phyloP scores from a whole-genome alignment of 306 rosid species.

The Castanea sativa region DNA sequence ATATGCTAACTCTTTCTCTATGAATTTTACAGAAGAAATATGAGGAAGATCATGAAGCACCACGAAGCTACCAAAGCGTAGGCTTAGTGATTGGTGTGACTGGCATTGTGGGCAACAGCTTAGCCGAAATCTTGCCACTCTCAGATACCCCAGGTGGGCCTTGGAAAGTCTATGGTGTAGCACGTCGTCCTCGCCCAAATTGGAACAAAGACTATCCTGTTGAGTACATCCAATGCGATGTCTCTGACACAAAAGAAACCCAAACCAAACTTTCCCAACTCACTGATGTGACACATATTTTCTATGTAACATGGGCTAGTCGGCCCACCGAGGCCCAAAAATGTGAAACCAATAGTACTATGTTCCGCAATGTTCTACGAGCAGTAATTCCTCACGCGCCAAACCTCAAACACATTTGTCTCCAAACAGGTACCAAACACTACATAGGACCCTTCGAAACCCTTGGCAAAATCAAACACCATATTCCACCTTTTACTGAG shows the following conservation, averaged over 20 bases:
- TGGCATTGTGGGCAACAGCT: conserved; percentile 74
- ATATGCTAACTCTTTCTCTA: no score
- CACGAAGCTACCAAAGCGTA: conserved; percentile 40
- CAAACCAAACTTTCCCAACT: conserved; percentile 53
- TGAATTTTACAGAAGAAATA: conserved; percentile 43
- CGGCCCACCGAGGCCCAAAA: conserved; percentile 51
- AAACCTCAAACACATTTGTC: conserved; percentile 62
- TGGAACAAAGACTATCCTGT: conserved; percentile 70
- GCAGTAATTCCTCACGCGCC: conserved; percentile 59
- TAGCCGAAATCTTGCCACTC: conserved; percentile 74
- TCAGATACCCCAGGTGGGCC: conserved; percentile 76
- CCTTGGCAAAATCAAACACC: conserved; percentile 5
- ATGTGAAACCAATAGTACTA: conserved; percentile 51
- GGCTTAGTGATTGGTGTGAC: conserved; percentile 63
- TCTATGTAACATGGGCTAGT: conserved; percentile 58
- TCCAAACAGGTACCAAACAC: conserved; percentile 69
- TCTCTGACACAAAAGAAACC: conserved; percentile 51
- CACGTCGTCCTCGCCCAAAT: conserved; percentile 59
- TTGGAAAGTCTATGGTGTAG: conserved; percentile 81
- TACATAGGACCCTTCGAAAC: conserved; percentile 50
- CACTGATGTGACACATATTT: conserved; percentile 69
- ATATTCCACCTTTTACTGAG: conserved; percentile 65
- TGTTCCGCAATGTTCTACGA: conserved; percentile 52
- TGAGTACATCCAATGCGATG: conserved; percentile 66
- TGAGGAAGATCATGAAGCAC: conserved; percentile 45